Percentiles rank a stretch among this genome's conserved stretches.
Conservation (phyloP, 345 rosid species). For the Litchi chinensis region DNA sequence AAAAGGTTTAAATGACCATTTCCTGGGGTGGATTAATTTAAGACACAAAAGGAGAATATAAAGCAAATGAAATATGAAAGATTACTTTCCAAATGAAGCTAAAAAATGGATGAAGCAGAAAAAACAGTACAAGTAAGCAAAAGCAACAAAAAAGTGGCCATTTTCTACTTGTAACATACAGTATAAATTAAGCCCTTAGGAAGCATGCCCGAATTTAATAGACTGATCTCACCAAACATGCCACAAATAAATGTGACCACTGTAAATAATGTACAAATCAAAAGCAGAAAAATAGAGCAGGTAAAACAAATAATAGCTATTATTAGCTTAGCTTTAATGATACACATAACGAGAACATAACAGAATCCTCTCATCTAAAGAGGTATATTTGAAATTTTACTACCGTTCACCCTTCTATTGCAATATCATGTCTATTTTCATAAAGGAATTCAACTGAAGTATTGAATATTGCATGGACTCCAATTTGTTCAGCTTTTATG, state of each 20-base stretch:
- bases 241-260: constrained; percentile 53
- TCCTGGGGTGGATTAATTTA: constrained; percentile 6
- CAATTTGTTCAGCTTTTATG: neutral
- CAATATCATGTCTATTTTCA: neutral
- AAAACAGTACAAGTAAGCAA: neutral
- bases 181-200: neutral
- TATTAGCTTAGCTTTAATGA: neutral
- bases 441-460: neutral
- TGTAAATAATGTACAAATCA: constrained; percentile 33
- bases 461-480: neutral
- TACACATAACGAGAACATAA: constrained; percentile 2
- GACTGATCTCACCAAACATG: constrained; percentile 70
- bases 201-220: constrained; percentile 6
- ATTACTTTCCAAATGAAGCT: neutral
- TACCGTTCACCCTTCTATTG: neutral
- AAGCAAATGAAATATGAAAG: neutral
- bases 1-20: neutral
- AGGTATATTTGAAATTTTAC: neutral
- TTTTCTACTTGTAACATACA: neutral
- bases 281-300: neutral
- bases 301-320: neutral
- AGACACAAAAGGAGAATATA: neutral
- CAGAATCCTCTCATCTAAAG: neutral
- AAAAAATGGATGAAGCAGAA: neutral
- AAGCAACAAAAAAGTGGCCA: neutral